Base-by-base conservation (phyloP, 805 yeast genomes). In the Wickerhamomyces kurtzmanii region DNA sequence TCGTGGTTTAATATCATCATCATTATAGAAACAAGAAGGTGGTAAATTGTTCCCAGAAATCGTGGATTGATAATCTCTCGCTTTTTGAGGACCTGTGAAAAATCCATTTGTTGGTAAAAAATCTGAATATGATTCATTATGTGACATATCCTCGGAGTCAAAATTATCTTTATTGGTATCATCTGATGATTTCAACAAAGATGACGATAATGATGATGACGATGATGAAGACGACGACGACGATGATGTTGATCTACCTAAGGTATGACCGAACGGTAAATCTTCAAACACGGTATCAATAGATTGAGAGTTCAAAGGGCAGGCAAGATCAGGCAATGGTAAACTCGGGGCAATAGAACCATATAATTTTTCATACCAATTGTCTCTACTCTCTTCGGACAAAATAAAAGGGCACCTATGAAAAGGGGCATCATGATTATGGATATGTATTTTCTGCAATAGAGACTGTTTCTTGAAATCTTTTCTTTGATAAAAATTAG, bases 361-460 rank as follows among this genome's bases (percentile, higher is more conserved):
- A 35, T 52, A 64, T 1, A 62, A 58, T 5, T 59, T 58, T n/a
- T 59, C 51, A 38, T 76, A 82, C 1, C 40, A 40, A 0, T 54
- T 49, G 27, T 65, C 67, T 30, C 76, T 66, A 10, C 56, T 53
- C 10, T 63, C 61, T 6, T 62, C 64, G 4, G 68, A 65, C 7
- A 89, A 48, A 17, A 89, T 50, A 47, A 85, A 87, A 0, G 91
- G 77, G 13, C 75, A 59, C 31, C 98, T 55, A 39, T 84, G 91
- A 36, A 73, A 85, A 0, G 95, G 85, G 0, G 82, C 80, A 59
- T 91, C 98, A 41, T 84, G 81, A 6, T 58, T 38, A 12, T 69
- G 55, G 2, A 87, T 53, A 49, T 82, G 94, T 3, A 60, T 58
- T 29, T 75, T 75, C 47, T 87, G 96, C 12, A 54, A 43, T 8